Base-by-base conservation (phyloP, 176 grass and related monocot genomes). In the Rhynchospora tenuis region DNA sequence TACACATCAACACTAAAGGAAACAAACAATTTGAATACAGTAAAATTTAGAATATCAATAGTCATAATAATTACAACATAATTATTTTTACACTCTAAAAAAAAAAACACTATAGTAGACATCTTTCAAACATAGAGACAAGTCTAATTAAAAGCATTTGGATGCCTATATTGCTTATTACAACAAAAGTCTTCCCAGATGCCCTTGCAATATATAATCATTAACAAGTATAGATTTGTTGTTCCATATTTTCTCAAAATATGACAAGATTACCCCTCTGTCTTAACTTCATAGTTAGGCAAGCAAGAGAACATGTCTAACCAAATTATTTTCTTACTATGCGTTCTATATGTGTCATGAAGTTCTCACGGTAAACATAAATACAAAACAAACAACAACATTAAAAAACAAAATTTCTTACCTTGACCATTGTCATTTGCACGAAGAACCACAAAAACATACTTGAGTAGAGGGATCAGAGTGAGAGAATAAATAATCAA, bases 401-500 rank as follows among this genome's bases (percentile, higher is more conserved):
- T 50, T 46, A 84, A 58, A 24, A 38, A 9, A 61, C 69, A 81
- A 14, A 87, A 85, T 14, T 69, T 59, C 56, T 51, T 43, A 99
- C 96, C 97, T 90, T 96, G 97, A 64, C 97, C 97, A 48, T 92
- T 96, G 64, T 99, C 97, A 84, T 93, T 99, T 76, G 97, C 97
- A n/a, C 88, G 81, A 83, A 99, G 84, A 62, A 99, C 97, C 9
- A 99, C 69, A 47, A 95, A 92, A 73, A 99, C 97, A 83, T 99
- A 99, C 68, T 99, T 99, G 38, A 99, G 64, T 62, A 99, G 97
- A 8, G 91, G 89, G 50, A 99, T 93, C 67, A 96, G 76, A 59
- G 97, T 99, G 63, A 99, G 97, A 52, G 97, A 93, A 71, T 99
- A 99, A 84, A 99, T 96, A 81, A 99, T 99, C 86, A 99, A 73